A percentile compares a stretch with the other conserved stretches of the same genome.
These are phyloP conservation scores for Daldinia loculata DNA, from an alignment of 495 filamentous ascomycete species.

Conservation along the genomic window DNA sequence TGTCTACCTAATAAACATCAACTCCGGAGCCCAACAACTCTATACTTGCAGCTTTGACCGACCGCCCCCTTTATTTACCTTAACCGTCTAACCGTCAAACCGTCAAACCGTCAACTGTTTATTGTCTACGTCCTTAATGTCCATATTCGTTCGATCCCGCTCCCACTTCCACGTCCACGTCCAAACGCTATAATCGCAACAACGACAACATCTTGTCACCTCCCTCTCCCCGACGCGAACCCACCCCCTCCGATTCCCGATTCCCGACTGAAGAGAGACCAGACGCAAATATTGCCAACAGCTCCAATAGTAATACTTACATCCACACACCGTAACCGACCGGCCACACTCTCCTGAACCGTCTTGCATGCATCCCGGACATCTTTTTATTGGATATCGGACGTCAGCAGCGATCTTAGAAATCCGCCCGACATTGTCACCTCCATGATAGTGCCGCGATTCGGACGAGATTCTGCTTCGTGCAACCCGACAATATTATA, in stretches of 20 bases:
- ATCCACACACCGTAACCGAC: not conserved
- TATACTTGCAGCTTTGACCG: slow-evolving; percentile 39
- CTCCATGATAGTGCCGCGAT: slow-evolving; percentile 52
- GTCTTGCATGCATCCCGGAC: slow-evolving; percentile 30
- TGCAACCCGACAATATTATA: slow-evolving; percentile 45
- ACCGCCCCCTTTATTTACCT: slow-evolving; percentile 36
- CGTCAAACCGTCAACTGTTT: not conserved
- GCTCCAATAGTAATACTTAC: not conserved
- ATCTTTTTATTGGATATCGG: slow-evolving; percentile 23
- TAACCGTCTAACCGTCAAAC: slow-evolving; percentile 3
- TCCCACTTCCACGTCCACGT: not conserved
- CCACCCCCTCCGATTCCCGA: not conserved
- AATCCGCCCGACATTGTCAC: slow-evolving; percentile 26
- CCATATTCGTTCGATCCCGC: slow-evolving; percentile 14
- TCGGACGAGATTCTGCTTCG: slow-evolving; percentile 43
- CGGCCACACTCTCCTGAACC: slow-evolving; percentile 4
- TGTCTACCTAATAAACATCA: slow-evolving; percentile 37
- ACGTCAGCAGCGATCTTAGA: slow-evolving; percentile 16
- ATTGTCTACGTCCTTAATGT: not conserved
- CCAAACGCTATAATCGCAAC: slow-evolving; percentile 17
- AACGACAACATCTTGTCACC: slow-evolving; percentile 17
- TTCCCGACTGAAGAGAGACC: slow-evolving; percentile 10
- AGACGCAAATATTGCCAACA: not conserved
- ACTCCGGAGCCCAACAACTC: slow-evolving; percentile 42
- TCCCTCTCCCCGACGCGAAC: slow-evolving; percentile 16